Base-by-base conservation (phyloP, 345 rosid species). In the Eucalyptus regnans region DNA sequence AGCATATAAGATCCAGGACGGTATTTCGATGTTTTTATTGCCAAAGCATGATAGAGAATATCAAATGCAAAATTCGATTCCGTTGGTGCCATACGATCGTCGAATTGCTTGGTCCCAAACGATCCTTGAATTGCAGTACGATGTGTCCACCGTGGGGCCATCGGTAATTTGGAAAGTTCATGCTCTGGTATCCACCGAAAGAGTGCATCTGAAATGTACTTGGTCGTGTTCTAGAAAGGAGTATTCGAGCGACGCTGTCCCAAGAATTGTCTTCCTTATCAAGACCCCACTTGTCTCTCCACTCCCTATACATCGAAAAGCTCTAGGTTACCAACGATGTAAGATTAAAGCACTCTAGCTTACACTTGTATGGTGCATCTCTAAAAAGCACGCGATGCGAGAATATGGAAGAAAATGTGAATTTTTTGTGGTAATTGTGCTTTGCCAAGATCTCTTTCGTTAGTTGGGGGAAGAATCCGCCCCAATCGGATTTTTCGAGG, bases 1-100 rank as follows among this genome's bases (percentile, higher is more conserved):
- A 29, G 4, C 71, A 29, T 29, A 29, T 7, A 12, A 7, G 9
- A 13, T 64, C 1, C 14, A 7, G 0, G 9, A 64, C 4, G 15
- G 6, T 0, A n/a, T 29, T 7, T 29, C 8, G 13, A 13, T 1
- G 9, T 5, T 64, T 29, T 3, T 13, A 7, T n/a, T 1, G 13
- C 64, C n/a, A 62, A 29, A n/a, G 37, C 37, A 29, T 2, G 12
- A 31, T 37, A 16, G 31, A 17, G 22, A 31, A 33, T 9, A 16
- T 31, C 17, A 4, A 68, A 68, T 20, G 7, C 14, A 22, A 76
- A 37, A 9, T 41, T 2, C 3, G 27, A 37, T 43, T 41, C 83
- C 29, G 18, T 33, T 33, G 80, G 11, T 68, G 44, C 44, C 44
- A 5, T 17, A 68, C 80, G 6, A 31, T 56, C 13, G 3, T 56